Base-by-base conservation (phyloP, 345 rosid genomes). In the Cochlearia excelsa region DNA sequence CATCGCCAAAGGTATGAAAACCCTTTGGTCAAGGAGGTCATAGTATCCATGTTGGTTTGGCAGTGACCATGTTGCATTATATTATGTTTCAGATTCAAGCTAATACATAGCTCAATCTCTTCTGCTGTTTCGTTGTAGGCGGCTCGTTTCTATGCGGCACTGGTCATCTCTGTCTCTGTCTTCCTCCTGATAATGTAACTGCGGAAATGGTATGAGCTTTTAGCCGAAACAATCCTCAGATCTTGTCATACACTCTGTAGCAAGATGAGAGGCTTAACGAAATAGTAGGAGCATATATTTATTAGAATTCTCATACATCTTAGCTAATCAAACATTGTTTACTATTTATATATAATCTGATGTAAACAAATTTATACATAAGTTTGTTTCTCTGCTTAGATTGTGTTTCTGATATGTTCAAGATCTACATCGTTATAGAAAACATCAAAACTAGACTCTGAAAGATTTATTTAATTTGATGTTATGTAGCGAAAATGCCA, bases 1-100 rank as follows among this genome's bases (percentile, higher is more conserved):
- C 64, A 40, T 70, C 84, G 55, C 70, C 78, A 57, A 85, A 81
- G 99, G 99, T 93, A 85, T 66, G 80, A 73, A 58, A 56, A 53
- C 42, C 57, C 42, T 60, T 28, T 9, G 44, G 34, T 11, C 41
- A 3, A 3, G 26, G 46, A 41, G 7, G 41, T 7, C 3, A 7
- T 7, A 45, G 38, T 27, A 54, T 41, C 9, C n/a, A 42, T 34
- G 26, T 54, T 44, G 6, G 29, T n/a, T 35, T 26, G 10, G 35
- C 48, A 10, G 27, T 39, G 51, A 9, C 10, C 58, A 10, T 41
- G 10, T 46, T 16, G 31, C 10, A 38, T 38, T 30, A 41, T 50
- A 49, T 54, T 1, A 57, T 30, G 10, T 4, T 65, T 57, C 47
- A 26, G 57, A 49, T 43, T 51, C 45, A 58, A 28, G 30, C 39